Base-by-base conservation (phyloP, 2,329 filamentous ascomycete species). In the Aspergillus pseudoglaucus region DNA sequence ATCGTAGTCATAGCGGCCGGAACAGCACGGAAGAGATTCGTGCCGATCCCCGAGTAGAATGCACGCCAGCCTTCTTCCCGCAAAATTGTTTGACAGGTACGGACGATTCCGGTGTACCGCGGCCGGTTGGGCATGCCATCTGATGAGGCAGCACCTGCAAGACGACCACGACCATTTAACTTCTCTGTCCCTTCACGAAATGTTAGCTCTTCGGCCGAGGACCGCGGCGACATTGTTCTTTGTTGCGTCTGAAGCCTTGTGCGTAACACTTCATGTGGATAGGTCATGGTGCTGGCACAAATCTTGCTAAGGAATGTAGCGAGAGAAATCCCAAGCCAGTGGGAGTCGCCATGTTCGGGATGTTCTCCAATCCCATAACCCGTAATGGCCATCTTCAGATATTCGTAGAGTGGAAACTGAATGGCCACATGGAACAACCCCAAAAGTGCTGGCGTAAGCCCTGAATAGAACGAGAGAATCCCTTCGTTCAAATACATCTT, bases 401-500 rank as follows among this genome's bases (percentile, higher is more conserved):
- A 95, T 67, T 98, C 93, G 63, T 98, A 98, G 0, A 93, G 82
- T 0, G 93, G 93, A 58, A 98, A 97, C 65, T 98, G 93, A 17
- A 98, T 93, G 17, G 93, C 93, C 35, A 98, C 93, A 64, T 98
- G 93, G 0, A 90, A 88, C 45, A 98, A 78, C 6, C 93, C 93
- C 4, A 98, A 80, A 6, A 98, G 78, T 1, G 93, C 93, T 0
- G 93, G 93, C 0, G 90, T 89, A 30, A 98, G 81, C 9, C 93
- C 93, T 0, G 93, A 95, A 69, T 98, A 98, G 65, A 98, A 98
- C 0, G 91, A 91, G 4, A 81, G 73, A 35, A 98, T 69, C 42
- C 93, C 93, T 73, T 98, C 93, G 1, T 83, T 87, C 23, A 78
- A 81, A 66, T 96, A 98, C 91, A 98, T 98, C 69, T 96, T 96